Percentiles rank a stretch among this genome's conserved stretches.
Conservation (phyloP, 208 protist genomes). For the Leishmania mexicana region DNA sequence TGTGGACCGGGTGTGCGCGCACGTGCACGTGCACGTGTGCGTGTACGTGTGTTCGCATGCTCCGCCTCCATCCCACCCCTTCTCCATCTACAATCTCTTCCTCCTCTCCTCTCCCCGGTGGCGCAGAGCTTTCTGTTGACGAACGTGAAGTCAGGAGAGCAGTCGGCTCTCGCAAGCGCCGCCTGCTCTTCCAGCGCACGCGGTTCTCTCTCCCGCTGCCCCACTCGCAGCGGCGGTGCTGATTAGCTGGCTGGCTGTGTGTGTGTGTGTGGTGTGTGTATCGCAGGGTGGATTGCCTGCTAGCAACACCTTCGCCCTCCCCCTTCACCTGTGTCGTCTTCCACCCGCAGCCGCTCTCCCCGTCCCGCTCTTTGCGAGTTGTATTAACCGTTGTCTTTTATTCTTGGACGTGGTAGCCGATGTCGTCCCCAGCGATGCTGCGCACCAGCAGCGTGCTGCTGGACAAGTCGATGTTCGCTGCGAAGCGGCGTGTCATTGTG, state of each 20-base stretch:
- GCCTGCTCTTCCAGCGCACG: neutral
- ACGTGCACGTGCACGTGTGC: neutral
- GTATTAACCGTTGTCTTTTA: neutral
- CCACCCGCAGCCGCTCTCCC: too few relatives aligned
- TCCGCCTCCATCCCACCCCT: neutral
- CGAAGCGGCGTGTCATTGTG: conserved; percentile 89
- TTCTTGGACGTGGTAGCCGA: neutral
- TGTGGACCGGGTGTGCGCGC: neutral
- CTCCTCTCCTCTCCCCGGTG: neutral
- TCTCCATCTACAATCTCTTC: neutral
- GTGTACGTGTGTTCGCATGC: neutral
- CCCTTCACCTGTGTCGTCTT: neutral
- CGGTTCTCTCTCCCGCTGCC: neutral
- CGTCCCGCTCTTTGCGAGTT: too few relatives aligned
- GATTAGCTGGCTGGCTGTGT: neutral
- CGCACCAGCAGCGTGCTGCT: conserved; percentile 41
- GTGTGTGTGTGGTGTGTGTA: neutral
- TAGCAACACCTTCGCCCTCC: neutral
- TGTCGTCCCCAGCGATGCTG: conserved; percentile 30
- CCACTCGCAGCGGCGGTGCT: neutral
- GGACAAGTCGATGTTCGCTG: conserved; percentile 93
- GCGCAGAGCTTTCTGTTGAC: neutral
- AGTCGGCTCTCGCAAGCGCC: conserved; percentile 3
- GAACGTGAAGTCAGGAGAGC: neutral
- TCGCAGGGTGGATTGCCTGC: neutral